Conservation (phyloP, 805 yeast genomes). For the Maudiozyma serrabonitensis region DNA sequence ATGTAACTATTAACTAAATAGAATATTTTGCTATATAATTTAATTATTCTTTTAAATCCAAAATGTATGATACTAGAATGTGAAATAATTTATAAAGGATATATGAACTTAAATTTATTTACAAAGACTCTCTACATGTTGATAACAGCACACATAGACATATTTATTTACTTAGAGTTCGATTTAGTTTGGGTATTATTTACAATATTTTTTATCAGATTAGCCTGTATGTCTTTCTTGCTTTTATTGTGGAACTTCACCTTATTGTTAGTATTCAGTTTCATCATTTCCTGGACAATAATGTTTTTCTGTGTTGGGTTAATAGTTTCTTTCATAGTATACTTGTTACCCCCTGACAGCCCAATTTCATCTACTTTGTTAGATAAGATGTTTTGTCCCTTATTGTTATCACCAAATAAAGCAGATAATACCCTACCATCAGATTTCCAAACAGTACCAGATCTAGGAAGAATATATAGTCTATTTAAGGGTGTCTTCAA, state of each 20-base stretch:
- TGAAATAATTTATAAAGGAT: too few relatives aligned
- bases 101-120: not conserved
- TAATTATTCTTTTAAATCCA: too few relatives aligned
- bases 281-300: slow-evolving; percentile 12
- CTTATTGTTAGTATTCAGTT: slow-evolving; percentile 9
- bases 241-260: slow-evolving; percentile 11
- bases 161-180: not conserved
- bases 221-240: not conserved
- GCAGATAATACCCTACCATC: slow-evolving; percentile 26
- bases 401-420: slow-evolving; percentile 19
- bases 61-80: too few relatives aligned
- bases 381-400: not conserved
- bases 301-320: slow-evolving; percentile 1
- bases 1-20: too few relatives aligned
- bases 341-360: not conserved
- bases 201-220: slow-evolving; percentile 5
- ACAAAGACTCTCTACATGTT: not conserved
- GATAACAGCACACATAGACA: not conserved
- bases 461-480: slow-evolving; percentile 21
- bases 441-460: slow-evolving; percentile 22
- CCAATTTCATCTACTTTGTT: not conserved
- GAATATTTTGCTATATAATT: not conserved
- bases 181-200: not conserved
- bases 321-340: not conserved
- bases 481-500: slow-evolving; percentile 13